Percentiles rank a stretch among this genome's conserved stretches.
Evolutionary conservation across 2,329 filamentous ascomycete species (phyloP).

Genomic region (Claviceps quebecensis): DNA sequence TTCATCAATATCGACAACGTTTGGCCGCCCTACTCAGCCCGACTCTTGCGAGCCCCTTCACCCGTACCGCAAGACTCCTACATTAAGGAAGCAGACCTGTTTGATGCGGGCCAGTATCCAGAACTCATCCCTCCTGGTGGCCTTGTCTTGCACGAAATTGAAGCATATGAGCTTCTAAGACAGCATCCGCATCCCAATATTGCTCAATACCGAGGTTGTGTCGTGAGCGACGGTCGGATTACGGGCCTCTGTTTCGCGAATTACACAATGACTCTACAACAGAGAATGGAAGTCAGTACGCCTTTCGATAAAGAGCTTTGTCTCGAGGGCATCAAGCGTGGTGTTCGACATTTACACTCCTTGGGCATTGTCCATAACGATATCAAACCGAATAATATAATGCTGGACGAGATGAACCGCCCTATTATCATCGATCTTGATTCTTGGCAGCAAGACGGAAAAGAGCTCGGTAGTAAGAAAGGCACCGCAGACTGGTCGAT

Average conservation of each 20-base stretch:
- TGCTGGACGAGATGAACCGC: background rate
- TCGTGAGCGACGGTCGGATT: background rate
- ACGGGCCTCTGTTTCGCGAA: background rate
- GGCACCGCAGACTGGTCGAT: too few relatives aligned
- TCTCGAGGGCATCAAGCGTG: background rate
- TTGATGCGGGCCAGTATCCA: background rate
- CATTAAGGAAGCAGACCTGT: background rate
- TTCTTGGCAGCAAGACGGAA: too few relatives aligned
- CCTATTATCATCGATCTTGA: background rate
- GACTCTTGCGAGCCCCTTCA: background rate
- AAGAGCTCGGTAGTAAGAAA: too few relatives aligned
- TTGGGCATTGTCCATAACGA: too few relatives aligned
- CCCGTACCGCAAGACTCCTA: background rate
- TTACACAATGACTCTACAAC: background rate
- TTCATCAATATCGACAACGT: too few relatives aligned
- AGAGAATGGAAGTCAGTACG: background rate
- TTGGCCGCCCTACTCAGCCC: too few relatives aligned
- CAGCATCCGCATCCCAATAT: too few relatives aligned
- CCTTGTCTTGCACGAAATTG: too few relatives aligned
- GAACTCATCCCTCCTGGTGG: too few relatives aligned
- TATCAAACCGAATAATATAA: background rate
- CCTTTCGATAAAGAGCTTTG: background rate
- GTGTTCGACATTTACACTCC: background rate
- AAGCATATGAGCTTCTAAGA: too few relatives aligned
- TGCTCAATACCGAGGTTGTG: too few relatives aligned